Percentiles rank a stretch among this genome's conserved stretches.
These are phyloP conservation scores for Metschnikowia cubensis DNA, from an alignment of 805 yeast species.

Conservation along the genomic window DNA sequence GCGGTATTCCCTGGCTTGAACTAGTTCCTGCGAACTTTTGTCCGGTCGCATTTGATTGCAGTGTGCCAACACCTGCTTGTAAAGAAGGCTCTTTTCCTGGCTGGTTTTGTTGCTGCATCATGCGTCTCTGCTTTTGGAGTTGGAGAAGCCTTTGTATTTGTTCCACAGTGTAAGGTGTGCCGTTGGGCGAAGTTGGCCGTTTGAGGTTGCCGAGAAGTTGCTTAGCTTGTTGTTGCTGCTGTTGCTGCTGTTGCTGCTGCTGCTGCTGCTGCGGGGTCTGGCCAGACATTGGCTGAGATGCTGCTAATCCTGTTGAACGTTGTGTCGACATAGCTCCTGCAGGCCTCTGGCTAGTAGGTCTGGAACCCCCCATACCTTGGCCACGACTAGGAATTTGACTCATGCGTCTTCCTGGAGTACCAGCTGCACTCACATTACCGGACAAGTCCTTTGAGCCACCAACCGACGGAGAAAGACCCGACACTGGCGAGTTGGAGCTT, in stretches of 20 bases:
- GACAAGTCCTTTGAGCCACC: conserved; percentile 13
- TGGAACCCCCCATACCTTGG: neutral
- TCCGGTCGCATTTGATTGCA: neutral
- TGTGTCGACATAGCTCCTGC: neutral
- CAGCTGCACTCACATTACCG: neutral
- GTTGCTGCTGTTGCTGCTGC: conserved; percentile 1
- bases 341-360: neutral
- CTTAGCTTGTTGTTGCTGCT: conserved; percentile 7
- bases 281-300: neutral
- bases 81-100: neutral
- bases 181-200: conserved; percentile 49
- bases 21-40: neutral
- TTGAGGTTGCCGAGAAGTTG: conserved; percentile 19
- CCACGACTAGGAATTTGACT: conserved; percentile 6
- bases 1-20: neutral
- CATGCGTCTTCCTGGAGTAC: conserved; percentile 2
- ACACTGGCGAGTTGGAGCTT: neutral
- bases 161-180: conserved; percentile 55
- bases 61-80: neutral
- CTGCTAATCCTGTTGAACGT: conserved; percentile 1
- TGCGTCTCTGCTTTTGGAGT: conserved; percentile 46
- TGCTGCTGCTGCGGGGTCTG: neutral
- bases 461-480: conserved; percentile 8
- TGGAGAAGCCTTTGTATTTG: conserved; percentile 57
- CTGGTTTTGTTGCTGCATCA: conserved; percentile 43